phyloP scores from a whole-genome alignment of 148 eudicot genomes.

The Agrostemma githago region DNA sequence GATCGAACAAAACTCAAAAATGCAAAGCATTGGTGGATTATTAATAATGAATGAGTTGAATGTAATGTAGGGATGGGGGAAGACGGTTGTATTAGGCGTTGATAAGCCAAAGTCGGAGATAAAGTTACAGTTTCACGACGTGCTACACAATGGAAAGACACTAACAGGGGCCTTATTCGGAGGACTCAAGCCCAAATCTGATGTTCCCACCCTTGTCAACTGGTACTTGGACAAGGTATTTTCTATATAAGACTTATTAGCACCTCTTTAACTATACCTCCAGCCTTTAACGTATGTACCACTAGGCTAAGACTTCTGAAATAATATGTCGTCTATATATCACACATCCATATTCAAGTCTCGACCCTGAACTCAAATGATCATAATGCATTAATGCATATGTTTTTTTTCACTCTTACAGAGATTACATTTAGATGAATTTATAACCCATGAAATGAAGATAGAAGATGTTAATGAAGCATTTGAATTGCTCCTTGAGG shows the following conservation, averaged over 20 bases:
- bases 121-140: constrained; percentile 44
- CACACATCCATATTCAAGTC: too few species aligned
- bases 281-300: too few species aligned
- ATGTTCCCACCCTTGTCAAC: constrained; percentile 58
- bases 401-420: constrained; percentile 6
- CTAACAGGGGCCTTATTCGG: constrained; percentile 64
- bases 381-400: too few species aligned
- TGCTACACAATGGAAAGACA: constrained; percentile 48
- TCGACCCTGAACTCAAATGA: not conserved
- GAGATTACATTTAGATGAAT: constrained; percentile 45
- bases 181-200: constrained; percentile 69
- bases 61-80: constrained; percentile 76
- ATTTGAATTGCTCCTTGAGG: constrained; percentile 40
- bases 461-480: constrained; percentile 49
- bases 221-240: constrained; percentile 73
- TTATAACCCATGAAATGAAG: constrained; percentile 47
- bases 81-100: constrained; percentile 70
- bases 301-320: too few species aligned
- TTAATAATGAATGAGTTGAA: too few species aligned
- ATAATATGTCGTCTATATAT: too few species aligned
- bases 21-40: too few species aligned
- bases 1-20: too few species aligned
- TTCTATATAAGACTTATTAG: too few species aligned
- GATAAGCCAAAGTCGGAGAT: constrained; percentile 63
- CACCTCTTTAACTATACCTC: too few species aligned